Evolutionary conservation across 1,139 yeast genomes (phyloP).

Genomic region (Zygoascus sp.): DNA sequence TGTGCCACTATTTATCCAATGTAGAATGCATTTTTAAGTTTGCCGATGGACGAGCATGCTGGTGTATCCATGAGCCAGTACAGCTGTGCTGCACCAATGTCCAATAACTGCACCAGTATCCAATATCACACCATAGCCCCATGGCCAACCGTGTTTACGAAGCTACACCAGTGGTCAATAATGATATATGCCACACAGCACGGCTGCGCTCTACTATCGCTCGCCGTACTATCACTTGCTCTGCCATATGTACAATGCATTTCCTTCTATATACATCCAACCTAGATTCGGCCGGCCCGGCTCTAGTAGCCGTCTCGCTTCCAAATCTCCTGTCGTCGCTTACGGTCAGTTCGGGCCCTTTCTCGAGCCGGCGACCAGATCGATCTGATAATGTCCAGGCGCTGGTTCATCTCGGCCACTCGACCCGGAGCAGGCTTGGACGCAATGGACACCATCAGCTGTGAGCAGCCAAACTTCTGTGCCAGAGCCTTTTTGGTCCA

Average conservation of each 20-base stretch:
- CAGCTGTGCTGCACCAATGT: no score
- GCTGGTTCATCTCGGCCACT: constrained; percentile 41
- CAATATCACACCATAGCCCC: no score
- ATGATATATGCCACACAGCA: no score
- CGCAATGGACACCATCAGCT: constrained; percentile 50
- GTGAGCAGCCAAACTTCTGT: constrained; percentile 54
- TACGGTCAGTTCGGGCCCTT: constrained; percentile 49
- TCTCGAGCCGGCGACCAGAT: constrained; percentile 48
- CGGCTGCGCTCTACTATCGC: no score
- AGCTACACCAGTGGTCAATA: no score
- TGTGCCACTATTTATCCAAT: no score
- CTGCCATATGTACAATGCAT: constrained; percentile 6
- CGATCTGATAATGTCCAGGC: constrained; percentile 42
- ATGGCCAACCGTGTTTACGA: no score
- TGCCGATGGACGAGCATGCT: no score
- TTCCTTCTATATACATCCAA: background rate
- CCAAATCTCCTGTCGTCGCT: constrained; percentile 58
- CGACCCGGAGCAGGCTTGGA: constrained; percentile 43
- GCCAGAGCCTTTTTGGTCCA: constrained; percentile 71
- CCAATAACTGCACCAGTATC: no score
- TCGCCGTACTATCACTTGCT: no score
- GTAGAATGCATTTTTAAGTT: no score
- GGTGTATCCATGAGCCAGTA: no score
- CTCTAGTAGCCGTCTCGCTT: constrained; percentile 49
- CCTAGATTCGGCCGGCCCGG: background rate